Evolutionary conservation across 768 basidiomycete genomes (phyloP).

Genomic region (Tricholoma terreum): DNA sequence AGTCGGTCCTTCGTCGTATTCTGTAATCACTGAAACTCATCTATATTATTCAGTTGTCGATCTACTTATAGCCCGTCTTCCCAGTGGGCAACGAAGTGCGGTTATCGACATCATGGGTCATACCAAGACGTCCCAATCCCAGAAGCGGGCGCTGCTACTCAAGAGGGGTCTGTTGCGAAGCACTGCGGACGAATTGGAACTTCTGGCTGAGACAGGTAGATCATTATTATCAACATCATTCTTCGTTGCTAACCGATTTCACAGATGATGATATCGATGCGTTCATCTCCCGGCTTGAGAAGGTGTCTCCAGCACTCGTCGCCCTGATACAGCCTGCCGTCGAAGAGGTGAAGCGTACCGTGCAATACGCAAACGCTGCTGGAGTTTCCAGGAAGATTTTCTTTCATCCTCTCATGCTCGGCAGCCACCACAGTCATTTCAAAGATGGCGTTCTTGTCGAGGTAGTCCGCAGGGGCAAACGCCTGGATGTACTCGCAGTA

Average conservation of each 20-base stretch:
- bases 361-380: slow-evolving; percentile 55
- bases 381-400: slow-evolving; percentile 62
- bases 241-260: neutral
- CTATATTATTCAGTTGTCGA: slow-evolving; percentile 56
- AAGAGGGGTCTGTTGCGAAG: slow-evolving; percentile 69
- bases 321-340: slow-evolving; percentile 47
- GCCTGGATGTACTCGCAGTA: slow-evolving; percentile 69
- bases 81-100: slow-evolving; percentile 49
- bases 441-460: slow-evolving; percentile 75
- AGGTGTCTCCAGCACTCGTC: slow-evolving; percentile 51
- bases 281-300: slow-evolving; percentile 55
- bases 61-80: slow-evolving; percentile 56
- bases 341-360: slow-evolving; percentile 60
- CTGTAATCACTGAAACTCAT: slow-evolving; percentile 2
- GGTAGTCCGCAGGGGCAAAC: slow-evolving; percentile 64
- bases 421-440: slow-evolving; percentile 61
- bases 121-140: slow-evolving; percentile 59
- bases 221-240: neutral
- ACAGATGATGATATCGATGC: slow-evolving; percentile 64
- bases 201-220: slow-evolving; percentile 60
- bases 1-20: slow-evolving; percentile 41
- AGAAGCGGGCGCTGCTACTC: slow-evolving; percentile 65
- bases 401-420: slow-evolving; percentile 75
- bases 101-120: slow-evolving; percentile 67
- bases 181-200: slow-evolving; percentile 72